Conservation (phyloP, 164 flowering plant genomes). For the Vitis rotundifolia region DNA sequence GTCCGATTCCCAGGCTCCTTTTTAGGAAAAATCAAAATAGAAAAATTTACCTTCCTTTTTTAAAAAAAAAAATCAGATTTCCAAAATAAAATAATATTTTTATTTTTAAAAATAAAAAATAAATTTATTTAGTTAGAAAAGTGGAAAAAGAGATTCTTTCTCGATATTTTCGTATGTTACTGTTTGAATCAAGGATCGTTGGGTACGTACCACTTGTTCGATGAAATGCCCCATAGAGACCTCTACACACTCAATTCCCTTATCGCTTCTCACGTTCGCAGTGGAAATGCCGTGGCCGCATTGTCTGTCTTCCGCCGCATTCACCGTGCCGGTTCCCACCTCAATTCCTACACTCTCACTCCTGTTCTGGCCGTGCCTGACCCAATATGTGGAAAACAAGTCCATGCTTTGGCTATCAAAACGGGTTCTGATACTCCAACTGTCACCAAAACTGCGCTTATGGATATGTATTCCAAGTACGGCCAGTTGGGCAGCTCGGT, state of each 20-base stretch:
- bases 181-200: no score
- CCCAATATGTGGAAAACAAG: constrained; percentile 33
- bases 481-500: constrained; percentile 33
- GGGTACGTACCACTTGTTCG: constrained; percentile 22
- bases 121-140: no score
- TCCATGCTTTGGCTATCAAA: constrained; percentile 46
- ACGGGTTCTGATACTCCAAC: constrained; percentile 29
- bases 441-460: constrained; percentile 44
- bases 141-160: no score
- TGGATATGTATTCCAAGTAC: constrained; percentile 55
- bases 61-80: no score
- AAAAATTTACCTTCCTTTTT: no score
- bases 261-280: constrained; percentile 31
- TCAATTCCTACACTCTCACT: constrained; percentile 44
- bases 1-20: no score
- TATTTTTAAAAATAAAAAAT: no score
- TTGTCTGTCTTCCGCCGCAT: constrained; percentile 41
- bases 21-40: no score
- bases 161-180: no score
- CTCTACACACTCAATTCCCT: constrained; percentile 33
- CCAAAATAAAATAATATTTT: no score
- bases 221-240: constrained; percentile 28
- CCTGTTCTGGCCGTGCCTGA: constrained; percentile 38
- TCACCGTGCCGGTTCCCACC: constrained; percentile 15
- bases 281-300: constrained; percentile 21